Evolutionary conservation across 2,329 filamentous ascomycete species (phyloP), one percentile per base, ranked within the genome.

Genomic region (Myriosclerotinia duriaeana): DNA sequence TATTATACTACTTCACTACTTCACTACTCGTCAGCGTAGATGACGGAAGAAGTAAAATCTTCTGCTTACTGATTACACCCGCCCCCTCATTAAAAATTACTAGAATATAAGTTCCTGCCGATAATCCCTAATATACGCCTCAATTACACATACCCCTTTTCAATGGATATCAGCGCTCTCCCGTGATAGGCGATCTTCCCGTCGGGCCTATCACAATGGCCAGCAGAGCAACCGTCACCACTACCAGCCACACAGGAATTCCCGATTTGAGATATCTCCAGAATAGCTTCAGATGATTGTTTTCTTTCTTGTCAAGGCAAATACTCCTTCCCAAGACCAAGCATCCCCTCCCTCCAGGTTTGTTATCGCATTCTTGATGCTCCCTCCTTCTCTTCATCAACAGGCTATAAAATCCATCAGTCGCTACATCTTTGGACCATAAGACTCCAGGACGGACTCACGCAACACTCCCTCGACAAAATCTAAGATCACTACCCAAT

Each of bases 391-490:
- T 79, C 69, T 83, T 81, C 84, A 88, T 88, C 6, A 88, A 74
- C 0, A 87, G 74, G 1, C 84, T 87, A 46, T 20, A 5, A 6
- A 48, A 5, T 26, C 34, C 44, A 5, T 65, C 34, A 48, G 8
- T 40, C 12, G 17, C 11, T 17, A 20, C 26, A 50, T 59, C 54
- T 46, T 46, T 5, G 1, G 11, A 14, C 11, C 9, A 17, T 17
- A 15, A 50, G 46, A 7, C 2, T n/a, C n/a, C 5, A 20, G 12
- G 6, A 8, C 40, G 11, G n/a, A 77, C 81, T 66, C 75, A 87
- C 85, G 80, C 80, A 0, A 88, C 82, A 65, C 83, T 87, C 2
- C 85, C 85, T 48, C 85, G 78, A 71, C 85, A 88, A 76, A 88
- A 89, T 38, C 81, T 79, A 56, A 85, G 73, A 71, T 88, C 86